A percentile compares a stretch with the other conserved stretches of the same genome.
These are phyloP conservation scores for Dioszegia aurantiaca DNA, from an alignment of 768 basidiomycete species.

Conservation along the genomic window DNA sequence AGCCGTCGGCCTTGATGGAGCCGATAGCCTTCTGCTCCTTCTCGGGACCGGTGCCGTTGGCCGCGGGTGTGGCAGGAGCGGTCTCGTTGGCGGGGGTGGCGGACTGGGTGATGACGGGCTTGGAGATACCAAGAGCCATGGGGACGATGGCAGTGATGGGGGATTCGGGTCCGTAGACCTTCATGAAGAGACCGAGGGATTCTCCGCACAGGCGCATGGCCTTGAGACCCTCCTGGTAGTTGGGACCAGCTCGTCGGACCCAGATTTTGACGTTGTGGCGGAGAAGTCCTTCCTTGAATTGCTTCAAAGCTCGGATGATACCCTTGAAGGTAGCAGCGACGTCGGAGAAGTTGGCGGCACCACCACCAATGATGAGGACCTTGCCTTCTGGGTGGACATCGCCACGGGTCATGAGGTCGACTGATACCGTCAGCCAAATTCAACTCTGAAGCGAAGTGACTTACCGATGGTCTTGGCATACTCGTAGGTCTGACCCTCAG, in stretches of 20 bases:
- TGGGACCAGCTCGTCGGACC: slow-evolving; percentile 96
- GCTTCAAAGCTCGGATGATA: slow-evolving; percentile 94
- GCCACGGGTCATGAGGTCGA: slow-evolving; percentile 93
- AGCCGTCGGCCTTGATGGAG: slow-evolving; percentile 70
- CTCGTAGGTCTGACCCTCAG: slow-evolving; percentile 97
- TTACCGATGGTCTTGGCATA: slow-evolving; percentile 96
- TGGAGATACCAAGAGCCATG: slow-evolving; percentile 81
- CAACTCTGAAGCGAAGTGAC: slow-evolving; percentile 43
- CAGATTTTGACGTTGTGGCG: slow-evolving; percentile 86
- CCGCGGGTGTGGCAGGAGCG: slow-evolving; percentile 51
- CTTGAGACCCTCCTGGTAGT: slow-evolving; percentile 98
- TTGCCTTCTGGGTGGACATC: slow-evolving; percentile 77
- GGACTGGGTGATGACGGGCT: slow-evolving; percentile 57
- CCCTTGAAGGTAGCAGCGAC: slow-evolving; percentile 99
- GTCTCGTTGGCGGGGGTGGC: slow-evolving; percentile 48
- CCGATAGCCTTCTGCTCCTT: slow-evolving; percentile 56
- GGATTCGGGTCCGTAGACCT: slow-evolving; percentile 94
- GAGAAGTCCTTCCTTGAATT: slow-evolving; percentile 81
- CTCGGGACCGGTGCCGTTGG: slow-evolving; percentile 22
- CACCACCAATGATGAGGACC: slow-evolving; percentile 98
- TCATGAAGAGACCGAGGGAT: slow-evolving; percentile 93
- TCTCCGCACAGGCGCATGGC: slow-evolving; percentile 96
- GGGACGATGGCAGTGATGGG: slow-evolving; percentile 99
- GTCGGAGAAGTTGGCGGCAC: slow-evolving; percentile 98
- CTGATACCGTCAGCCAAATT: slow-evolving; percentile 49